Evolutionary conservation across 257 asterid species (phyloP), one percentile per base, ranked within the genome.

Genomic region (Linaria vulgaris): DNA sequence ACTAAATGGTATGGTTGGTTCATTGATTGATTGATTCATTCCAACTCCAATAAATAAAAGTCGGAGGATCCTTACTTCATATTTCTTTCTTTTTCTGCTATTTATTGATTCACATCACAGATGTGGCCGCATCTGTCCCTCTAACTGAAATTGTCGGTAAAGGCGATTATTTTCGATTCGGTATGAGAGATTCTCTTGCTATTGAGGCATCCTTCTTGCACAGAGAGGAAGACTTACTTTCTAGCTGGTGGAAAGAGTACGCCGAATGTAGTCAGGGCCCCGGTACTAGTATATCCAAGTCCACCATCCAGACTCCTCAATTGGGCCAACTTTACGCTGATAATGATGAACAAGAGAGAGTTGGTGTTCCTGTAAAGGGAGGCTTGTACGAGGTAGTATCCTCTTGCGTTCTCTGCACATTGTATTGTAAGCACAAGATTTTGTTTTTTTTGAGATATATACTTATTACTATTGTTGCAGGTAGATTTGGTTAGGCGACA

Each of bases 181-280:
- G 96, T 59, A 80, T 94, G 95, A 79, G 99, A 76, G 99, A 94
- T 70, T 94, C 99, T 62, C 94, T 94, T 73, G 99, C 99, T 7
- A 84, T 94, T 22, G 99, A 94, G 72, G 97, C 99, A 65, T 80
- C 94, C 41, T 94, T 94, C 68, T 79, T 94, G 87, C 97, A 92
- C 96, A 87, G 85, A 57, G 99, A 94, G 76, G 97, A 94, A 34
- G 95, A 90, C 65, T 78, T 94, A 54, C 97, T 94, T 23, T 90
- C 96, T 63, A 61, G 66, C 58, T 94, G 99, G 99, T 94, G 99
- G 99, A 78, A 82, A 74, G 99, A 94, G 77, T 94, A 80, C 58
- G 97, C 97, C 37, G 99, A 94, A 67, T 89, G 99, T 71, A 87
- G 95, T 71, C 96, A 85, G 78, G 97, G 99, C 61, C 97, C 97